Evolutionary conservation across 345 rosid species (phyloP), one percentile per base, ranked within the genome.

Genomic region (Eucalyptus erythrocorys): DNA sequence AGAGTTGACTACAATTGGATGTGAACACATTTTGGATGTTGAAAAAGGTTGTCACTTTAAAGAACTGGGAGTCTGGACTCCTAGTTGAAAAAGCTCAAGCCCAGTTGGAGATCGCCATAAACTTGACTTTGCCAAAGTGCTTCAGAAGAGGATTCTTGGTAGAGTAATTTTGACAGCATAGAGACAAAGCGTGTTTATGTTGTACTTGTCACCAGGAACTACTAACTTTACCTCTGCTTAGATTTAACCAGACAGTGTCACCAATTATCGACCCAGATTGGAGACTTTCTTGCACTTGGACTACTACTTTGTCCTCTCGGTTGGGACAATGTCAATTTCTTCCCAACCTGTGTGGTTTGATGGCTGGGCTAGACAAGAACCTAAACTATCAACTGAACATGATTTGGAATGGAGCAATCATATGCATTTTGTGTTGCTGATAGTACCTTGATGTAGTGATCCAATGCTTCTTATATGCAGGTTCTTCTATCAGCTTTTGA

Each of bases 401-500:
- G 45, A 24, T 86, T 86, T 55, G 71, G 22, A 55, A 48, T 57
- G 16, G 30, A 50, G 68, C 86, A 82, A 55, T 76, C 32, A 53
- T 80, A 82, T 37, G 30, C 15, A 82, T 59, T 13, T 80, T 71
- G 13, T 50, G 12, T 79, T n/a, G 49, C 86, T 88, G 84, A 76
- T 76, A 40, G 13, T 76, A 40, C 84, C 84, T 40, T 76, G 84
- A 40, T 10, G 88, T 34, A 61, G 45, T 30, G 48, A 53, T 87
- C 81, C 71, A 42, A 4, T 87, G 59, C 48, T 42, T 55, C n/a
- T 59, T 48, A 19, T 30, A 84, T 91, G 90, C 94, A 98, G 99
- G 95, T 95, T 88, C 95, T 94, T 91, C 93, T 95, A 87, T 97
- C 99, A 42, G 99, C 99, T 53, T 92, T 97, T 85, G 99, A 96